A percentile compares a stretch with the other conserved stretches of the same genome.
phyloP scores from a whole-genome alignment of 192 early-diverging fungal species.

The Rhizophlyctis rosea region DNA sequence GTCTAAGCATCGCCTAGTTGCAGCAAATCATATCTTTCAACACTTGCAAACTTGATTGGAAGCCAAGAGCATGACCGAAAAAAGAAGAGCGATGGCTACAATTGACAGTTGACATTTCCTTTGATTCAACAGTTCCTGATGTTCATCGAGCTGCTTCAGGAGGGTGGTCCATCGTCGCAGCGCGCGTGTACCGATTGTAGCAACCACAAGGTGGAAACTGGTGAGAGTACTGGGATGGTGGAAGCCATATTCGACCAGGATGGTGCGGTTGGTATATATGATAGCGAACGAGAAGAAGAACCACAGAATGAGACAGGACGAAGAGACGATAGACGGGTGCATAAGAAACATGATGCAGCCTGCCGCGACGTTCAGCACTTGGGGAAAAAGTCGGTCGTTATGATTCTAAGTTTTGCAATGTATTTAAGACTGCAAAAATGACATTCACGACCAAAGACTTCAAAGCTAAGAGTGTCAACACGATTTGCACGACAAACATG shows the following conservation, averaged over 20 bases:
- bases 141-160: conserved; percentile 55
- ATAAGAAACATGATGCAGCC: no score
- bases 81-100: conserved; percentile 38
- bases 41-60: conserved; percentile 34
- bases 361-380: no score
- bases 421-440: no score
- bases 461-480: no score
- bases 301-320: no score
- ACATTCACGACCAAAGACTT: no score
- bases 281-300: conserved; percentile 21
- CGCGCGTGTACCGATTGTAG: conserved; percentile 56
- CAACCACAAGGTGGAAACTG: conserved; percentile 35
- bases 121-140: conserved; percentile 47
- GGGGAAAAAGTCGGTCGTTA: no score
- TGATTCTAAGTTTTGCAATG: no score
- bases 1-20: no score
- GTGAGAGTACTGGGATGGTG: conserved; percentile 37
- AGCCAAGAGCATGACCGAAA: conserved; percentile 24
- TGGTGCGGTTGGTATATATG: conserved; percentile 23
- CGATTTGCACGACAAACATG: no score
- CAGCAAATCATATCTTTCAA: no score
- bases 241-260: conserved; percentile 21
- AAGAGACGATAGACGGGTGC: no score
- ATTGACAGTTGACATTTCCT: conserved; percentile 52
- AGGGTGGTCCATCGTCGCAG: conserved; percentile 53